phyloP scores from a whole-genome alignment of 2,329 filamentous ascomycete genomes.

The Aspergillus uvarum region DNA sequence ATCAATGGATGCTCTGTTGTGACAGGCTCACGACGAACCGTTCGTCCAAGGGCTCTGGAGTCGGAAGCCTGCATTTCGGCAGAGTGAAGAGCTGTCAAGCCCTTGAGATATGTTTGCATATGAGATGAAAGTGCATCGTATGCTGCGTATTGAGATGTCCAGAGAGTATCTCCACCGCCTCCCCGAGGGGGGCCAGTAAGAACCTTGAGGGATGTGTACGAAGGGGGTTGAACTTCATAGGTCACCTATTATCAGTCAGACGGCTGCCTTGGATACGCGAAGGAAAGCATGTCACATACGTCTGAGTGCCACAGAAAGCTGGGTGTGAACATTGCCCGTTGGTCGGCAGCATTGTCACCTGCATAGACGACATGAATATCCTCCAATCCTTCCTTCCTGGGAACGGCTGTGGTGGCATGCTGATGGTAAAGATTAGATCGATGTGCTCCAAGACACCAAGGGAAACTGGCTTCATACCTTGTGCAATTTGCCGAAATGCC shows the following conservation, averaged over 20 bases:
- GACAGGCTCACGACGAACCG: slow-evolving; percentile 54
- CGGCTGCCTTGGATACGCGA: background rate
- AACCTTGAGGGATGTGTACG: slow-evolving; percentile 57
- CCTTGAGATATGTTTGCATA: slow-evolving; percentile 60
- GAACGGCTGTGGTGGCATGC: slow-evolving; percentile 56
- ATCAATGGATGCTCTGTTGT: slow-evolving; percentile 58
- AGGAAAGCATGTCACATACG: slow-evolving; percentile 33
- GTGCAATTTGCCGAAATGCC: slow-evolving; percentile 55
- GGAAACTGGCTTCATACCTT: slow-evolving; percentile 29
- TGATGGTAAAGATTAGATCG: slow-evolving; percentile 6
- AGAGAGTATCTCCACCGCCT: slow-evolving; percentile 58
- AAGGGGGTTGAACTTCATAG: slow-evolving; percentile 58
- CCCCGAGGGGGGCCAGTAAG: slow-evolving; percentile 55
- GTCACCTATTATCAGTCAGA: slow-evolving; percentile 44
- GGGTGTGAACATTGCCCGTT: slow-evolving; percentile 55
- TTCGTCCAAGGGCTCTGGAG: slow-evolving; percentile 50
- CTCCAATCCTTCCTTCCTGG: slow-evolving; percentile 50
- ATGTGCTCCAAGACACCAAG: background rate
- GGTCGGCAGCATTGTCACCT: slow-evolving; percentile 54
- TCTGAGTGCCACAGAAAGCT: slow-evolving; percentile 58
- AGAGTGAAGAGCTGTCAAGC: slow-evolving; percentile 57
- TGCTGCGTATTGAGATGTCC: slow-evolving; percentile 59
- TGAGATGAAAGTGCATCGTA: slow-evolving; percentile 56
- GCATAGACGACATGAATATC: slow-evolving; percentile 59
- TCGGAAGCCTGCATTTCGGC: slow-evolving; percentile 56